phyloP scores from a whole-genome alignment of 2,329 filamentous ascomycete genomes.

The Fusarium domesticum region DNA sequence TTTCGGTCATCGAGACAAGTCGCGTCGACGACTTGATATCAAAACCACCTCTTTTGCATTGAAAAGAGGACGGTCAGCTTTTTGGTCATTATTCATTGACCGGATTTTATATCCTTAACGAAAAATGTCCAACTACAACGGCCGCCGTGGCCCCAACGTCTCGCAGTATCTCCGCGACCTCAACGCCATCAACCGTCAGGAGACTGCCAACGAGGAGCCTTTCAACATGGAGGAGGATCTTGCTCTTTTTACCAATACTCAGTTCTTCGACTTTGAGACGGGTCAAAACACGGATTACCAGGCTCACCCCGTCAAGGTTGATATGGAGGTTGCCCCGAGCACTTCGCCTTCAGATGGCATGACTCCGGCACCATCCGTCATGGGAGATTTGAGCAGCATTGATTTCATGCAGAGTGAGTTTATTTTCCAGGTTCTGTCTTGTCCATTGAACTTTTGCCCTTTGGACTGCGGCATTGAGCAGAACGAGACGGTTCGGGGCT shows the following conservation, averaged over 20 bases:
- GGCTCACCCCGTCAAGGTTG: conserved; percentile 46
- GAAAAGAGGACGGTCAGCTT: conserved; percentile 10
- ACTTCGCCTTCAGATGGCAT: conserved; percentile 39
- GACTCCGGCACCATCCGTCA: conserved; percentile 39
- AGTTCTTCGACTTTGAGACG: conserved; percentile 75
- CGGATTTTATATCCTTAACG: conserved; percentile 1
- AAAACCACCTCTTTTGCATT: too few relatives aligned
- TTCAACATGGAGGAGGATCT: conserved; percentile 69
- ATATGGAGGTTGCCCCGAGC: conserved; percentile 33
- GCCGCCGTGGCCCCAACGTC: conserved; percentile 79
- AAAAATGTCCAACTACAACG: conserved; percentile 70
- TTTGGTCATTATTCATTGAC: not conserved
- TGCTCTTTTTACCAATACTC: conserved; percentile 76
- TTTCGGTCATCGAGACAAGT: conserved; percentile 8
- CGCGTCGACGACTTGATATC: too few relatives aligned
- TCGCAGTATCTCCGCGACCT: conserved; percentile 85
- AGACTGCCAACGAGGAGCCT: conserved; percentile 50
- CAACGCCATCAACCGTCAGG: conserved; percentile 69
- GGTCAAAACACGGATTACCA: conserved; percentile 59
- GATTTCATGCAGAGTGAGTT: conserved; percentile 53
- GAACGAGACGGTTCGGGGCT: too few relatives aligned
- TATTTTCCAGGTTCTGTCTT: too few relatives aligned
- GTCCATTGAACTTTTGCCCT: not conserved
- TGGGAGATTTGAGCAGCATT: conserved; percentile 46
- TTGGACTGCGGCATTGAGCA: too few relatives aligned